phyloP scores from a whole-genome alignment of 2,329 filamentous ascomycete species.

The Chaetomiaceae sp. region DNA sequence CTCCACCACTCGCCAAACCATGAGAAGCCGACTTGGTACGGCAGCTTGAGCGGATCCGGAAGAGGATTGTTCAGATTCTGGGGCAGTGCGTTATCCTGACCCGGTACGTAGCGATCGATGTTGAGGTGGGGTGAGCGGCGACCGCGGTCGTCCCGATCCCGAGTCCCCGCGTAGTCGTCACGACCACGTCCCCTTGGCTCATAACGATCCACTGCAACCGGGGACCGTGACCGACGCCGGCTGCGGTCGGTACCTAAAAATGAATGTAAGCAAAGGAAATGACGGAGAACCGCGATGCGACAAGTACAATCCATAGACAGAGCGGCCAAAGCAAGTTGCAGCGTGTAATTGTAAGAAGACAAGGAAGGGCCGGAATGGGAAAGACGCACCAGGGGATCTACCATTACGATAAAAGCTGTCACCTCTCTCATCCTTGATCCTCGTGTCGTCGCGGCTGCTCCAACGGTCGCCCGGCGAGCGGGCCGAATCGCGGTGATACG shows the following conservation, averaged over 20 bases:
- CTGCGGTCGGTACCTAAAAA: constrained; percentile 50
- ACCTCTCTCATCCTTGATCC: constrained; percentile 49
- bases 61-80: constrained; percentile 59
- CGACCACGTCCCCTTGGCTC: constrained; percentile 63
- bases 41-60: constrained; percentile 65
- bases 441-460: constrained; percentile 48
- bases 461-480: constrained; percentile 54
- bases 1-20: constrained; percentile 88
- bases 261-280: constrained; percentile 13
- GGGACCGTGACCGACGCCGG: constrained; percentile 66
- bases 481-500: constrained; percentile 50
- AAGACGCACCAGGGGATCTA: constrained; percentile 64
- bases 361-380: neutral
- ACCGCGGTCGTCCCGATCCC: constrained; percentile 42
- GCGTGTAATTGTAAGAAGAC: neutral
- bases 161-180: constrained; percentile 58
- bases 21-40: constrained; percentile 79
- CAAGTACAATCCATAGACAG: too few relatives aligned
- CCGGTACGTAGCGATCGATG: constrained; percentile 82
- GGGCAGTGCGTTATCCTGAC: constrained; percentile 54
- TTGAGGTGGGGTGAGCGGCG: constrained; percentile 63
- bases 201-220: constrained; percentile 67
- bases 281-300: neutral
- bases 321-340: neutral
- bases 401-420: constrained; percentile 58